Conservation (phyloP, 208 protist species). For the Lotmaria passim region DNA sequence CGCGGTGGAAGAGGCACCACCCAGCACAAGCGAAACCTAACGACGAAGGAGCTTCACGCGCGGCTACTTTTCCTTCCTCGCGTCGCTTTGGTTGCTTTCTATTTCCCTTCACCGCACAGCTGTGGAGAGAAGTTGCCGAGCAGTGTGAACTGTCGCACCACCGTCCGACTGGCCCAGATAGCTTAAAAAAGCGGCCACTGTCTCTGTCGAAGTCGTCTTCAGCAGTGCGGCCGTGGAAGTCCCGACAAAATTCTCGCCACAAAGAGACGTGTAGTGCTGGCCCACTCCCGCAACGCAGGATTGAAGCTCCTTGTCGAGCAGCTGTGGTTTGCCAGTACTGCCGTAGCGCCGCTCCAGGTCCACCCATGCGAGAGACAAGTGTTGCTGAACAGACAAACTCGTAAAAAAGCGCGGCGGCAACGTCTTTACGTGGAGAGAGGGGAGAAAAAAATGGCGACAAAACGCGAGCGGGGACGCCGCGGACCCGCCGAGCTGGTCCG, state of each 20-base stretch:
- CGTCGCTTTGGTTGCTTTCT: too few species aligned
- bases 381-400: constrained; percentile 17
- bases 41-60: too few species aligned
- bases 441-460: constrained; percentile 36
- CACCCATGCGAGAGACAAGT: constrained; percentile 32
- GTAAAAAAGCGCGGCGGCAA: constrained; percentile 21
- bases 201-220: constrained; percentile 13
- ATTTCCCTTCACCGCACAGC: not conserved
- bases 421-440: constrained; percentile 45
- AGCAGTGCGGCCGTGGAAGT: not conserved
- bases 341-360: constrained; percentile 27
- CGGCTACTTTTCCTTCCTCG: too few species aligned
- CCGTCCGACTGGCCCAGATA: constrained; percentile 8
- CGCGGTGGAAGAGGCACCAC: too few species aligned
- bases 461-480: not conserved
- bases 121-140: not conserved
- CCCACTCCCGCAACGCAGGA: constrained; percentile 1
- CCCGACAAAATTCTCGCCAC: constrained; percentile 7
- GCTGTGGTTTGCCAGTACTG: constrained; percentile 27
- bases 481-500: not conserved
- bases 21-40: too few species aligned
- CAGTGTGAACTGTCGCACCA: not conserved
- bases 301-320: constrained; percentile 21
- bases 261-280: constrained; percentile 6
- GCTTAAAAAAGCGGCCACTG: constrained; percentile 7